phyloP scores from a whole-genome alignment of 2,329 filamentous ascomycete genomes.

The Diplocarpon mali region DNA sequence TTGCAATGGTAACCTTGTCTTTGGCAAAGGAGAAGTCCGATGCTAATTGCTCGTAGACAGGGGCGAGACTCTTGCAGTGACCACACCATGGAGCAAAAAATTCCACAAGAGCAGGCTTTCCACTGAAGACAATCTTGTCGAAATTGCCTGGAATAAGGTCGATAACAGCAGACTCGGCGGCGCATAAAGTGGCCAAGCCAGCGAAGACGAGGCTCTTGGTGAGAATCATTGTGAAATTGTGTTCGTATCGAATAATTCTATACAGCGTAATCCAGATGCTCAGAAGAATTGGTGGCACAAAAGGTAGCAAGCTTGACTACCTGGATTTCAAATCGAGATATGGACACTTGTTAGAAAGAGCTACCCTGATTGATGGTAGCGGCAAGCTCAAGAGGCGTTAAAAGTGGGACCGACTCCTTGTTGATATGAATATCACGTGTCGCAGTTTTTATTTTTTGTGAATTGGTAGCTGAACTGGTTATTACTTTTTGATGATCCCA shows the following conservation, averaged over 20 bases:
- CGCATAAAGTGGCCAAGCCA: slow-evolving; percentile 34
- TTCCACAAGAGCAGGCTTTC: slow-evolving; percentile 91
- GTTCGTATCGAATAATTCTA: too few relatives aligned
- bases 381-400: too few relatives aligned
- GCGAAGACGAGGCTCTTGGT: slow-evolving; percentile 50
- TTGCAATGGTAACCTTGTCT: slow-evolving; percentile 73
- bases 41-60: slow-evolving; percentile 86
- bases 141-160: slow-evolving; percentile 89
- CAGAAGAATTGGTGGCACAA: too few relatives aligned
- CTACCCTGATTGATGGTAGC: not conserved
- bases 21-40: slow-evolving; percentile 59
- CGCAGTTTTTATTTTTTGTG: too few relatives aligned
- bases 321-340: too few relatives aligned
- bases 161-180: slow-evolving; percentile 64
- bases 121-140: slow-evolving; percentile 77
- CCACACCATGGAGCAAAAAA: slow-evolving; percentile 99
- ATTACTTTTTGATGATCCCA: too few relatives aligned
- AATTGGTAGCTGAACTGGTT: too few relatives aligned
- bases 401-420: too few relatives aligned
- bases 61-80: slow-evolving; percentile 96
- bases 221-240: slow-evolving; percentile 27
- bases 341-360: not conserved
- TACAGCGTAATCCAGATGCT: too few relatives aligned
- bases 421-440: too few relatives aligned
- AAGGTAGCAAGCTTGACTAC: too few relatives aligned